Base-by-base conservation (phyloP, 179 eudicot species). In the Drosera spatulata region DNA sequence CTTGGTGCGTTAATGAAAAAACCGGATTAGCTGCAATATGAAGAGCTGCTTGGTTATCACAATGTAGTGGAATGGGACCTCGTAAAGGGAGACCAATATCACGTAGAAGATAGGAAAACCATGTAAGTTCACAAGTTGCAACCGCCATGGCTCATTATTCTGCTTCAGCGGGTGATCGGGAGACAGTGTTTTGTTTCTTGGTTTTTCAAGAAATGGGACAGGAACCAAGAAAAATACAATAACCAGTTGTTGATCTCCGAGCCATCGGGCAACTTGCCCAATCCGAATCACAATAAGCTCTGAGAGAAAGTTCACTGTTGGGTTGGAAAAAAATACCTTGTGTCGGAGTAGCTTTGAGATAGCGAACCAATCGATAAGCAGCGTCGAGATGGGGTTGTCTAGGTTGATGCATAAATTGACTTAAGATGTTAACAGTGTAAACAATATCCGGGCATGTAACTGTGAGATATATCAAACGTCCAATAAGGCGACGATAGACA, bases 1-100 rank as follows among this genome's bases (percentile, higher is more conserved):
- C 42, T 59, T 59, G n/a, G 62, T 59, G 39, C 62, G 37, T 42
- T 59, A 50, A n/a, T 59, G 50, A 13, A 58, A 58, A 7, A 9
- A 6, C 8, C n/a, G 61, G 47, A 38, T 58, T 58, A 33, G 47
- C 43, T 5, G 22, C 50, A 14, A 59, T 41, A 7, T 59, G 62
- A n/a, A 4, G 47, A 6, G 50, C 7, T 9, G 50, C 56, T 14
- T 13, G 3, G 22, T 53, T 53, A 33, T 53, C 56, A 13, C 48
- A 44, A 9, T 2, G n/a, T 7, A 59, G 11, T 10, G 62, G 2
- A 43, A 44, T n/a, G 44, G 62, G 50, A 3, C 13, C 6, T 2
- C 3, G n/a, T 5, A 42, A 11, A 4, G 2, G 48, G 15, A 43
- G 22, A 2, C 33, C 3, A 2, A 59, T 8, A 59, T 41, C 50